A percentile compares a stretch with the other conserved stretches of the same genome.
These are phyloP conservation scores for Venturia effusa DNA, from an alignment of 2,329 filamentous ascomycete species.

Conservation along the genomic window DNA sequence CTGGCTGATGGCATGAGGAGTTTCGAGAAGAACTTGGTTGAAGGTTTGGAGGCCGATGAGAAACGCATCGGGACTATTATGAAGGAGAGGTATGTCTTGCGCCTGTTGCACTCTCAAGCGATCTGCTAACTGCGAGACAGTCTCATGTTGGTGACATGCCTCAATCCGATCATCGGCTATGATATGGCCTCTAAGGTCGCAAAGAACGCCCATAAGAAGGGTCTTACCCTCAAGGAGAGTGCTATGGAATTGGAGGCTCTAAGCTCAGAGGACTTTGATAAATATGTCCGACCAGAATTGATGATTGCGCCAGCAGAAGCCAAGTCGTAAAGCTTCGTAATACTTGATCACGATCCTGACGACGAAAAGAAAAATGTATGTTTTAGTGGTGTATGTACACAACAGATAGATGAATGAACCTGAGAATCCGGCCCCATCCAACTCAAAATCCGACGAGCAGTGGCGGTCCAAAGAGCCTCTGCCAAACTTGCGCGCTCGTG, in stretches of 20 bases:
- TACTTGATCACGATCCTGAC: neutral
- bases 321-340: constrained; percentile 24
- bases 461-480: no score
- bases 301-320: constrained; percentile 79
- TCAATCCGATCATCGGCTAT: constrained; percentile 95
- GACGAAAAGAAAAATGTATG: neutral
- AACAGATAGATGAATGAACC: neutral
- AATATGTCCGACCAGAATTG: constrained; percentile 80
- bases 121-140: constrained; percentile 33
- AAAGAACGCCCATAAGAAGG: constrained; percentile 99
- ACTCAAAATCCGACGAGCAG: no score
- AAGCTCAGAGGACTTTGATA: constrained; percentile 81
- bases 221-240: constrained; percentile 81
- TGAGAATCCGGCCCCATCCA: neutral
- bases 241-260: constrained; percentile 88
- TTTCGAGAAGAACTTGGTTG: constrained; percentile 88
- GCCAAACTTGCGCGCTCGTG: no score
- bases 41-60: constrained; percentile 84
- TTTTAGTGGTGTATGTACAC: neutral
- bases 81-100: constrained; percentile 69
- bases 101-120: neutral
- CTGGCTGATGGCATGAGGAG: constrained; percentile 87
- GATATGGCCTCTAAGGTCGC: constrained; percentile 96
- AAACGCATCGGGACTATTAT: constrained; percentile 80
- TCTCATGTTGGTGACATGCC: constrained; percentile 94